Conservation (phyloP, 306 rosid genomes). For the peach (Prunus persica) region DNA sequence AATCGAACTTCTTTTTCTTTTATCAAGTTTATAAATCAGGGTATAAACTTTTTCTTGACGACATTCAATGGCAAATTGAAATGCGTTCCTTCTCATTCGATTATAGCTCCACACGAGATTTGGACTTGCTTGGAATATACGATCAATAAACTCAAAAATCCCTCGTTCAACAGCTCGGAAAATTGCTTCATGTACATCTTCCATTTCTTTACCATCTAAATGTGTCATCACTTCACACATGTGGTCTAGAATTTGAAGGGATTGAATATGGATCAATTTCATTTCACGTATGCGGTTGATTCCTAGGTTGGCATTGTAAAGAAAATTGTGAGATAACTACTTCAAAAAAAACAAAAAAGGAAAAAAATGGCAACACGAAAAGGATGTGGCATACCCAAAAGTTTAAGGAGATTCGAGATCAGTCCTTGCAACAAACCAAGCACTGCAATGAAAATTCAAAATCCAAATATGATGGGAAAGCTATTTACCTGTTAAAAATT, state of each 20-base stretch:
- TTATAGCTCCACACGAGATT: fast-evolving
- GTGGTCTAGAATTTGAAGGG: background rate
- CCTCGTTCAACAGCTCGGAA: background rate
- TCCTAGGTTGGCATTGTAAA: background rate
- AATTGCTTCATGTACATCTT: background rate
- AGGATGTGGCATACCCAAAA: background rate
- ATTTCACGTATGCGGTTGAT: background rate
- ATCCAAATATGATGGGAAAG: background rate
- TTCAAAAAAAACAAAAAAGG: too few species aligned
- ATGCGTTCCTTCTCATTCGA: fast-evolving
- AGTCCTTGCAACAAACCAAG: background rate
- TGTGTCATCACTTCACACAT: background rate
- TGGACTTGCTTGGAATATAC: background rate
- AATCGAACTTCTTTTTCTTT: background rate
- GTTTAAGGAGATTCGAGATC: background rate
- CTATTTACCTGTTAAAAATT: too few species aligned
- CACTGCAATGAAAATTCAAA: background rate
- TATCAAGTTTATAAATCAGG: background rate
- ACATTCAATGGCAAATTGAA: background rate
- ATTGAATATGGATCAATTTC: background rate
- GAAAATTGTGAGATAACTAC: too few species aligned
- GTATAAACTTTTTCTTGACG: constrained; percentile 7
- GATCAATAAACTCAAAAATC: background rate
- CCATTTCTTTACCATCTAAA: background rate
- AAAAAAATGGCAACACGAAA: too few species aligned